Base-by-base conservation (phyloP, 2,329 filamentous ascomycete genomes). In the Neofusicoccum parvum region DNA sequence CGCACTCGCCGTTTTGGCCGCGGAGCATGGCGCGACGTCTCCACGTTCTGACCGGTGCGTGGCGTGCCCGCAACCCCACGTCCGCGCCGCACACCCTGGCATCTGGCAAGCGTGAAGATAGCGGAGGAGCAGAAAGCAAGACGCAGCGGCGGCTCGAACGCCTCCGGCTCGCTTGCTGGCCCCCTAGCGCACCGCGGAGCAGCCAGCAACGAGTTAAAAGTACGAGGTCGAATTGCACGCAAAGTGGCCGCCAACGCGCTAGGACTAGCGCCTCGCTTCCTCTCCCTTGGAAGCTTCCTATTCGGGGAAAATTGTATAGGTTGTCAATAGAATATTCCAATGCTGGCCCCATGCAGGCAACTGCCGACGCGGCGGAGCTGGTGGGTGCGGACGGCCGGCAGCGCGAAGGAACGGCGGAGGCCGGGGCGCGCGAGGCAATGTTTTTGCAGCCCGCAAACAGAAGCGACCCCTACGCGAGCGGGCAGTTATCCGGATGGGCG, bases 241-340 rank as follows among this genome's bases (percentile, higher is more conserved):
- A 32, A 32, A 32, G 27, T 32, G 27, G 5, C 5, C 27, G 27
- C 27, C 15, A 39, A 12, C n/a, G 17, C 53, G 32, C 20, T 32
- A 45, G 41, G 54, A 39, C 39, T 59, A 59, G 54, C 39, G 54
- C 15, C 54, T 59, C 54, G 54, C 41, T 59, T 43, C 36, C 5
- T 1, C 7, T 14, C 53, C 36, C 36, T 43, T 46, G 37, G 39
- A 59, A 45, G 41, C 54, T 59, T 45, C 54, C 54, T 36, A 45
- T 59, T 46, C 54, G 54, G 54, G 54, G 27, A 46, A 59, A 11
- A 59, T 17, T 59, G 54, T 59, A 59, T 46, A 46, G 36, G 17
- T 11, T 9, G 48, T 1, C 51, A 23, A n/a, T 54, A 34, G 36
- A 14, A 53, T 53, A 53, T 36, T 51, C 23, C 32, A 53, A 36